phyloP scores from a whole-genome alignment of 169 alveolate species.

The Cystoisospora suis region DNA sequence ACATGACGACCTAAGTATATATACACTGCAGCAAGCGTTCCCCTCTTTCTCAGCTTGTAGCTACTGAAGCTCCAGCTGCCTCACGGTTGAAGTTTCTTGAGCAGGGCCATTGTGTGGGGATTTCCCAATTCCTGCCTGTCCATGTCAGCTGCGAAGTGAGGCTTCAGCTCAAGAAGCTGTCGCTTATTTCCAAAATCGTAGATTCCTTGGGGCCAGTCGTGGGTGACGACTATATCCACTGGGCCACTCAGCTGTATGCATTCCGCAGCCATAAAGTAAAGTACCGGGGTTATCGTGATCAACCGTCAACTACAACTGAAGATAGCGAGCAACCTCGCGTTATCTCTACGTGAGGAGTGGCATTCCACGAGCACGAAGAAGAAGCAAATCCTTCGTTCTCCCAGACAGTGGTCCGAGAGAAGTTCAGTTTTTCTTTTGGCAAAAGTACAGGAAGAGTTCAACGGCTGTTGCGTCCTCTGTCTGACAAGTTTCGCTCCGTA shows the following conservation, averaged over 20 bases:
- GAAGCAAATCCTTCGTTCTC: too few species aligned
- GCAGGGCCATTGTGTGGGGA: constrained; percentile 32
- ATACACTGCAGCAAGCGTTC: not conserved
- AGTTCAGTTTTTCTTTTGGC: too few species aligned
- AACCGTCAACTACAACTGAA: too few species aligned
- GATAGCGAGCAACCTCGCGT: too few species aligned
- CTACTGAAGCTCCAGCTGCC: not conserved
- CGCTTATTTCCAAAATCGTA: constrained; percentile 38
- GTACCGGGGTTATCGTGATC: too few species aligned
- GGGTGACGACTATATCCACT: constrained; percentile 92
- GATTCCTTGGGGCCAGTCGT: constrained; percentile 94
- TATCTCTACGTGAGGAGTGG: too few species aligned
- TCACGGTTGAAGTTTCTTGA: constrained; percentile 45
- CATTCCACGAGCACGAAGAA: too few species aligned
- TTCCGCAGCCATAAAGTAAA: not conserved
- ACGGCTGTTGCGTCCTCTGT: too few species aligned
- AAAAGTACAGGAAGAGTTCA: too few species aligned
- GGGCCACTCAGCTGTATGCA: constrained; percentile 72
- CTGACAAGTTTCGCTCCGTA: too few species aligned
- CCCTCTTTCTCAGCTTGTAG: not conserved
- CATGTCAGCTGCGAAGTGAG: constrained; percentile 1
- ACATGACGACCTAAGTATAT: not conserved
- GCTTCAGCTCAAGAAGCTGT: not conserved
- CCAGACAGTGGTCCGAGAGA: too few species aligned
- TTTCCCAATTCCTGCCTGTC: not conserved